Evolutionary conservation across 805 yeast genomes (phyloP).

Genomic region (Saturnispora saitoi): DNA sequence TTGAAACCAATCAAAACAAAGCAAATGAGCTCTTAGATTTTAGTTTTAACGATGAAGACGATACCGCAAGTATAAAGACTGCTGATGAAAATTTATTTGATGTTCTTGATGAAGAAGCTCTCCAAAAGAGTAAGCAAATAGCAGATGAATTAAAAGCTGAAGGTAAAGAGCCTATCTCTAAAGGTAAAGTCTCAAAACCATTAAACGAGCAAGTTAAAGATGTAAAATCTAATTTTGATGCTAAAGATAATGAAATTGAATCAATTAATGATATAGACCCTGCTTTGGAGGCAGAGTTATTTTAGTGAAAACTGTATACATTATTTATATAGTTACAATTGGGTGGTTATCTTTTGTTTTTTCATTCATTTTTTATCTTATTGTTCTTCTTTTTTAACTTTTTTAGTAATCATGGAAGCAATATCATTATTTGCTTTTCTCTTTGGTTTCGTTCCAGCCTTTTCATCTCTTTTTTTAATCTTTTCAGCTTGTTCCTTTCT

Average conservation of each 20-base stretch:
- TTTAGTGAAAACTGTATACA: neutral
- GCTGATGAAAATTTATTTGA: neutral
- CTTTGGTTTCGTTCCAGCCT: constrained; percentile 17
- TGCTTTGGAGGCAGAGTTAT: constrained; percentile 6
- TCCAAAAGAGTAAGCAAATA: constrained; percentile 16
- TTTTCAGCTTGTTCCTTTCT: constrained; percentile 62
- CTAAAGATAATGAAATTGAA: constrained; percentile 1
- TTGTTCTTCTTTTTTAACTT: constrained; percentile 12
- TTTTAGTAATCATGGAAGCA: constrained; percentile 18
- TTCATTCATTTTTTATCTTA: neutral
- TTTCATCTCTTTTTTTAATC: constrained; percentile 44
- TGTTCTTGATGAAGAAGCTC: neutral
- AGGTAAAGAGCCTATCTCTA: constrained; percentile 20
- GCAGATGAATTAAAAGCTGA: constrained; percentile 20
- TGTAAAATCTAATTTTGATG: constrained; percentile 10
- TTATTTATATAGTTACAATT: constrained; percentile 2
- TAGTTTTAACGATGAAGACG: neutral
- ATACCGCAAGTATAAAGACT: neutral
- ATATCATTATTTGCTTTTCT: constrained; percentile 19
- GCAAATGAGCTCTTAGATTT: constrained; percentile 4
- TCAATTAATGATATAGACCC: constrained; percentile 3
- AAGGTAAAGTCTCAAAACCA: constrained; percentile 23
- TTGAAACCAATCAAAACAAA: neutral
- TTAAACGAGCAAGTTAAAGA: constrained; percentile 21
- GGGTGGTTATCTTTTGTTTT: neutral